Percentiles rank a stretch among this genome's conserved stretches.
These are phyloP conservation scores for Acer yangbiense DNA, from an alignment of 345 rosid species.

Conservation along the genomic window DNA sequence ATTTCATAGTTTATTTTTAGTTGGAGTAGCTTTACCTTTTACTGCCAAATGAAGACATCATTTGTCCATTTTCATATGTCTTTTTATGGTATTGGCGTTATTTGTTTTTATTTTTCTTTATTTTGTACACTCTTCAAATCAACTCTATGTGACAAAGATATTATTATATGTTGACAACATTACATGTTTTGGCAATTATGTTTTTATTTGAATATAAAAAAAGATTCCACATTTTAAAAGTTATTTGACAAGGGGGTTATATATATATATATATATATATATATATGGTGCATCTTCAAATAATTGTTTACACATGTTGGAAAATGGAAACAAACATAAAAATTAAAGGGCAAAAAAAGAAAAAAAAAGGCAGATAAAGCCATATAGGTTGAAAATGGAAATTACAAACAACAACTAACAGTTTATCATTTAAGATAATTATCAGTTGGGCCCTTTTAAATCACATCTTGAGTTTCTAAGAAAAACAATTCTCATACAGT, in stretches of 20 bases:
- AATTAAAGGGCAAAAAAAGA: too few relatives aligned
- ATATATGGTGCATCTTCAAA: neutral
- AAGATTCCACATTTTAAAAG: too few relatives aligned
- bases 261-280: too few relatives aligned
- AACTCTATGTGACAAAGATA: neutral
- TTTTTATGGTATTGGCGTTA: neutral
- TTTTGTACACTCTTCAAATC: neutral
- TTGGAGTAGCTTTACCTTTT: neutral
- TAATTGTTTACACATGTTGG: neutral
- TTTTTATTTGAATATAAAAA: too few relatives aligned
- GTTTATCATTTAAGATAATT: neutral
- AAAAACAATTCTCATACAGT: too few relatives aligned
- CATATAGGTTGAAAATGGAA: neutral
- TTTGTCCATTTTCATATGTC: neutral
- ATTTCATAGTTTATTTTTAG: neutral
- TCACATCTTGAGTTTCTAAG: too few relatives aligned
- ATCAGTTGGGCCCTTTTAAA: neutral
- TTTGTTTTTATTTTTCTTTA: too few relatives aligned
- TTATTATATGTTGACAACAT: neutral
- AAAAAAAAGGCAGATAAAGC: too few relatives aligned
- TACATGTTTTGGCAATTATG: neutral
- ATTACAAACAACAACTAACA: too few relatives aligned
- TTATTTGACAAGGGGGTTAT: too few relatives aligned
- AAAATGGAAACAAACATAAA: neutral
- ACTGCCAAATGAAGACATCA: neutral